phyloP scores from a whole-genome alignment of 164 flowering plant genomes.

The Stephania cephalantha region DNA sequence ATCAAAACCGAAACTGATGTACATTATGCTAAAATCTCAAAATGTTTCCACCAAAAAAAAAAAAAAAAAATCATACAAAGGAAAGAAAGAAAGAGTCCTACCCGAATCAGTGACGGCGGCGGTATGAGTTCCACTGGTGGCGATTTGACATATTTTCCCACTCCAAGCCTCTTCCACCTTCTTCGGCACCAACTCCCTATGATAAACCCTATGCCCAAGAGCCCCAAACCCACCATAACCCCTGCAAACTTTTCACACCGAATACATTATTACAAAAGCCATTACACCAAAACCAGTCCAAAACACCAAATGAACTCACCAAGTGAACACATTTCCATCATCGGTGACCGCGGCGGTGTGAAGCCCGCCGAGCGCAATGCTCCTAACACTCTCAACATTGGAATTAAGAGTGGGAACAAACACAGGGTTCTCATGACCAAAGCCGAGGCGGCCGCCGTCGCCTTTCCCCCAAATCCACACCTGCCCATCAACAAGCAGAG shows the following conservation, averaged over 20 bases:
- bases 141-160: constrained; percentile 52
- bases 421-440: constrained; percentile 63
- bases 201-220: constrained; percentile 84
- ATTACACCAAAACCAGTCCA: neutral
- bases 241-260: constrained; percentile 64
- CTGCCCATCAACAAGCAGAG: constrained; percentile 52
- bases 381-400: constrained; percentile 37
- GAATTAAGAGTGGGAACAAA: constrained; percentile 65
- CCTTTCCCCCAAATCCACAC: constrained; percentile 97
- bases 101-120: constrained; percentile 80
- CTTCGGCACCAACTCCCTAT: constrained; percentile 69
- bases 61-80: neutral
- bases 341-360: constrained; percentile 65
- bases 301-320: constrained; percentile 28
- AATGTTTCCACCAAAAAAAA: neutral
- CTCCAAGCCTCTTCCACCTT: constrained; percentile 66
- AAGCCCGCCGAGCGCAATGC: constrained; percentile 71
- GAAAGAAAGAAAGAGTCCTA: constrained; percentile 11
- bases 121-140: constrained; percentile 90
- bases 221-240: constrained; percentile 99
- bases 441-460: constrained; percentile 85
- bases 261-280: constrained; percentile 2
- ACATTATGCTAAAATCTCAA: too few species aligned
- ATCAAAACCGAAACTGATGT: too few species aligned
- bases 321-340: constrained; percentile 66